phyloP scores from a whole-genome alignment of 140 eudicot species.

The Ambrosia hybrid region DNA sequence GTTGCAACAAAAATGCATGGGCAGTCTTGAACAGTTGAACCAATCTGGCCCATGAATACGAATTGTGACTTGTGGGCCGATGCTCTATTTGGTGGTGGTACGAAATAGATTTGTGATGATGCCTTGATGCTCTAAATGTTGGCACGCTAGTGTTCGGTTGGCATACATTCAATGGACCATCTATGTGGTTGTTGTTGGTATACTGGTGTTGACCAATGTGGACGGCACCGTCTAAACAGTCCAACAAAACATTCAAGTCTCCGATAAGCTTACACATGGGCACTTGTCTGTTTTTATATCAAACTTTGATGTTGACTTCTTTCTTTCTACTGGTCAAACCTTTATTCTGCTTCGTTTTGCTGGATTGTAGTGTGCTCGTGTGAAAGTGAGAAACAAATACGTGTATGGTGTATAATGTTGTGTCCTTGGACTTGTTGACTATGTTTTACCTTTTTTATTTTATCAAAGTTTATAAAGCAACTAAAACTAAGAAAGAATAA shows the following conservation, averaged over 20 bases:
- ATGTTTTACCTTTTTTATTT: no score
- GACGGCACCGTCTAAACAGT: constrained; percentile 35
- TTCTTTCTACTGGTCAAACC: constrained; percentile 14
- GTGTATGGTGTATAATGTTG: not conserved
- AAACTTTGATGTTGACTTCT: constrained; percentile 28
- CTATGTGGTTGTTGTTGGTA: constrained; percentile 2
- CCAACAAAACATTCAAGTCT: constrained; percentile 29
- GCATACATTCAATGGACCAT: constrained; percentile 24
- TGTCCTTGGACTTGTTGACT: constrained; percentile 8
- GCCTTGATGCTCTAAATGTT: no score
- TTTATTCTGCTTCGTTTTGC: constrained; percentile 12
- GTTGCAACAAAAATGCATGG: no score
- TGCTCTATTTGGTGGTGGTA: no score
- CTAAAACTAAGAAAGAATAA: no score
- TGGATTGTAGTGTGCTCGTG: constrained; percentile 1
- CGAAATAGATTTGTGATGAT: no score
- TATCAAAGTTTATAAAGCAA: no score
- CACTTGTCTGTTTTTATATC: constrained; percentile 5
- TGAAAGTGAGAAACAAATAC: not conserved
- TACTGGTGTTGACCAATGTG: constrained; percentile 29
- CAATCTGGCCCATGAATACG: no score
- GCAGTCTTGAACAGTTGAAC: no score
- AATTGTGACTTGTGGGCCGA: no score
- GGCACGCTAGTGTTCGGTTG: not conserved
- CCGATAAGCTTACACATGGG: constrained; percentile 27